phyloP scores from a whole-genome alignment of 768 basidiomycete species.

The Hemileccinum impolitum region DNA sequence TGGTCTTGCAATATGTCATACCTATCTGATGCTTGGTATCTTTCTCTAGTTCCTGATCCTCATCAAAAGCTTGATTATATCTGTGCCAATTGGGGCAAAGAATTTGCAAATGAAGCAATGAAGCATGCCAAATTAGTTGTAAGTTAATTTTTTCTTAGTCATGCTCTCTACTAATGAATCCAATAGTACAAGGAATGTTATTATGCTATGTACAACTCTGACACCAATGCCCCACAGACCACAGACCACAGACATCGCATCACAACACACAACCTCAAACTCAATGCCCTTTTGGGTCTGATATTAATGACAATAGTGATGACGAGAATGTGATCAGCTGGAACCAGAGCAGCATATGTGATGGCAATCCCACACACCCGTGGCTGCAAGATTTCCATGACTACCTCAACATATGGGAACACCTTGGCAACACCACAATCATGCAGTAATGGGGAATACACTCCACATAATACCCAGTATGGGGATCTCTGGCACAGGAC shows the following conservation, averaged over 20 bases:
- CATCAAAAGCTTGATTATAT: too few species aligned
- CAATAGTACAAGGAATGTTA: too few species aligned
- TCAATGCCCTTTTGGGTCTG: neutral
- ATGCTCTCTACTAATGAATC: too few species aligned
- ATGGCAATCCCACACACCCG: neutral
- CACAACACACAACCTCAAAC: too few species aligned
- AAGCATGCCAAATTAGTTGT: neutral
- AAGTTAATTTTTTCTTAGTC: too few species aligned
- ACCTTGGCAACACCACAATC: constrained; percentile 1
- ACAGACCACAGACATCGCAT: too few species aligned
- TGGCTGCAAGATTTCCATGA: constrained; percentile 8
- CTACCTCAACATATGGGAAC: neutral
- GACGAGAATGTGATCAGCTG: too few species aligned
- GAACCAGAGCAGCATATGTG: neutral
- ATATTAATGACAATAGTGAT: neutral
- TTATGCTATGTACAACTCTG: neutral
- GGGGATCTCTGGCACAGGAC: too few species aligned
- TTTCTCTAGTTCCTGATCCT: too few species aligned
- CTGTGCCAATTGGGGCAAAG: neutral
- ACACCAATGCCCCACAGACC: too few species aligned
- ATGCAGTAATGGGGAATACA: constrained; percentile 8
- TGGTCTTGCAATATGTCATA: neutral
- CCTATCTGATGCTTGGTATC: neutral
- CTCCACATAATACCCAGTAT: too few species aligned
- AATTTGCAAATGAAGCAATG: too few species aligned